Evolutionary conservation across 2,329 filamentous ascomycete species (phyloP), one percentile per base, ranked within the genome.

Genomic region (Blastomyces silverae): DNA sequence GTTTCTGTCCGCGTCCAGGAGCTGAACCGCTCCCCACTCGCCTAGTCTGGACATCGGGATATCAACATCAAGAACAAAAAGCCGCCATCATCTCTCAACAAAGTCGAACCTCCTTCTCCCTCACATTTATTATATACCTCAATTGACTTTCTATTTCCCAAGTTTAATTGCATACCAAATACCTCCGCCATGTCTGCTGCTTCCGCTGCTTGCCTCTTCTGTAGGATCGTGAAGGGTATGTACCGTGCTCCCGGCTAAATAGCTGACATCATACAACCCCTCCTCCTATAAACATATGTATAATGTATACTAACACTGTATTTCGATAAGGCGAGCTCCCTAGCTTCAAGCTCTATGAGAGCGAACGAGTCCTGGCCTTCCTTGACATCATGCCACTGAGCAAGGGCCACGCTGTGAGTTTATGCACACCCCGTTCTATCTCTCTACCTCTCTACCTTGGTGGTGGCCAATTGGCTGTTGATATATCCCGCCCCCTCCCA

Each of bases 331-430:
- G 92, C 70, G 93, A 97, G 67, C 97, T 99, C 77, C 94, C 94
- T 60, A 93, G 87, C 71, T 89, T 97, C 83, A 99, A 97, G 85
- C 87, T 99, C 79, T 92, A 91, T 75, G 94, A 99, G 80, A 94
- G 86, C 72, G 90, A 96, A 48, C 96, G 93, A 81, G 90, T 93
- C 57, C 83, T 96, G 67, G 94, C 94, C 11, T 99, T 99, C 78
- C 89, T 99, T 70, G 94, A 99, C 77, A 97, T 99, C 79, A 88
- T 91, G 69, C 94, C 94, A 3, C 81, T 97, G 28, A 91, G 88
- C 77, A 85, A 85, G 74, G 94, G 94, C 64, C 94, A 99, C 74
- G 90, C 92, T 69, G 93, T 97, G 83, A 72, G 87, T 61, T 28
- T 60, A 44, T 20, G 57, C n/a, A 28, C 37, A 20, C 46, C 7